Evolutionary conservation across 129 eudicot species (phyloP).

Genomic region (Lactuca sativa): DNA sequence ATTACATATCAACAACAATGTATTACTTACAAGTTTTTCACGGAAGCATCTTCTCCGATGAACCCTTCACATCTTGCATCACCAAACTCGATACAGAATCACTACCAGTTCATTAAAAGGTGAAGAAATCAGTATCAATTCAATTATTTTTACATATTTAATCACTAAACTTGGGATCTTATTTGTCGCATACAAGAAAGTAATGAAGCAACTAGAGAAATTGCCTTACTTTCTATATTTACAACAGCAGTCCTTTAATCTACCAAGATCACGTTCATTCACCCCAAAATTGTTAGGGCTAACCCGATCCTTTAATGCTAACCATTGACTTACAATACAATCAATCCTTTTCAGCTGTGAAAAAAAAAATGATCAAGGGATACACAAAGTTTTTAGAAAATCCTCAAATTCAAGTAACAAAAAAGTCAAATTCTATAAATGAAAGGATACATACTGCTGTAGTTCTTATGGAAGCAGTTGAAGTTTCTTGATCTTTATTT

Average conservation of each 20-base stretch:
- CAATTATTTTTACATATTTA: not conserved
- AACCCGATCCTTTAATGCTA: slow-evolving; percentile 31
- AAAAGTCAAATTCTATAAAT: not conserved
- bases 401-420: slow-evolving; percentile 1
- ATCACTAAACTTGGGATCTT: not conserved
- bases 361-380: slow-evolving; percentile 42
- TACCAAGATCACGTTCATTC: slow-evolving; percentile 57
- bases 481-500: slow-evolving; percentile 34
- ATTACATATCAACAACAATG: not conserved
- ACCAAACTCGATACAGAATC: slow-evolving; percentile 4
- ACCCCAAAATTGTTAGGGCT: slow-evolving; percentile 27
- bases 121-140: not conserved
- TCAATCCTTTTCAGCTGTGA: slow-evolving; percentile 56
- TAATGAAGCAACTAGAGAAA: not conserved
- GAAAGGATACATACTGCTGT: slow-evolving; percentile 96
- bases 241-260: slow-evolving; percentile 55
- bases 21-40: slow-evolving; percentile 21
- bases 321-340: slow-evolving; percentile 54
- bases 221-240: slow-evolving; percentile 45
- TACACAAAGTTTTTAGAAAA: slow-evolving; percentile 21
- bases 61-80: slow-evolving; percentile 5
- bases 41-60: slow-evolving; percentile 12
- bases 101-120: slow-evolving; percentile 6
- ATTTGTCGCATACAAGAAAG: not conserved
- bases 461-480: slow-evolving; percentile 38